Evolutionary conservation across 2,329 filamentous ascomycete species (phyloP).

Genomic region (Plenodomus tracheiphilus): DNA sequence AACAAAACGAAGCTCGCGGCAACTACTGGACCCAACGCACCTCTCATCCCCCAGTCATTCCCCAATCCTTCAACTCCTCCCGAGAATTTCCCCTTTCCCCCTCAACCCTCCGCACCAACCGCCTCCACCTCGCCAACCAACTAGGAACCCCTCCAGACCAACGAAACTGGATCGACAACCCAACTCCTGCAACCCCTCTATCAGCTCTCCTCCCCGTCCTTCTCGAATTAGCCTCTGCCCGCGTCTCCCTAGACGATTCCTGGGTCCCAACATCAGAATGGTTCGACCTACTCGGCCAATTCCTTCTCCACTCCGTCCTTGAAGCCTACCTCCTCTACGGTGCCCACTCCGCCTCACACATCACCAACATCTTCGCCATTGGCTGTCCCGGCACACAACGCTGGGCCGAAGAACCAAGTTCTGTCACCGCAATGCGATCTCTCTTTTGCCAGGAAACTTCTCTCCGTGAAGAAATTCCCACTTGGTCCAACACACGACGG

Average conservation of each 20-base stretch:
- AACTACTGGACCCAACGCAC: constrained; percentile 27
- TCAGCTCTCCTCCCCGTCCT: constrained; percentile 53
- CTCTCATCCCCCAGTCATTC: constrained; percentile 24
- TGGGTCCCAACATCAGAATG: constrained; percentile 45
- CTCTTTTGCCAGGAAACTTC: constrained; percentile 41
- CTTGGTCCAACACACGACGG: constrained; percentile 45
- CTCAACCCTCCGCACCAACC: constrained; percentile 33
- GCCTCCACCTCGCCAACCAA: constrained; percentile 26
- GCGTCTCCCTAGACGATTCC: constrained; percentile 35
- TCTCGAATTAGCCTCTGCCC: constrained; percentile 54
- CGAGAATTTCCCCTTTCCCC: constrained; percentile 34
- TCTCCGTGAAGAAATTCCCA: constrained; percentile 30
- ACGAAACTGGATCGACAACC: constrained; percentile 31
- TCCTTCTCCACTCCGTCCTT: constrained; percentile 55
- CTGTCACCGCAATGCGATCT: constrained; percentile 36
- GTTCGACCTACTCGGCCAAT: constrained; percentile 51
- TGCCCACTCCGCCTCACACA: constrained; percentile 37
- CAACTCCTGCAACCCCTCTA: constrained; percentile 44
- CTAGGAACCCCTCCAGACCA: constrained; percentile 30
- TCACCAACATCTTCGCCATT: constrained; percentile 53
- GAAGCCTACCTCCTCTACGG: constrained; percentile 53
- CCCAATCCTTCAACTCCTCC: constrained; percentile 26
- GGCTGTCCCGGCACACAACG: constrained; percentile 38
- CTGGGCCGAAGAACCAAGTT: constrained; percentile 25
- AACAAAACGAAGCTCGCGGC: constrained; percentile 41